These are phyloP conservation scores for Umbelopsis sp. DNA, from an alignment of 192 early-diverging fungal genomes.

Conservation along the genomic window DNA sequence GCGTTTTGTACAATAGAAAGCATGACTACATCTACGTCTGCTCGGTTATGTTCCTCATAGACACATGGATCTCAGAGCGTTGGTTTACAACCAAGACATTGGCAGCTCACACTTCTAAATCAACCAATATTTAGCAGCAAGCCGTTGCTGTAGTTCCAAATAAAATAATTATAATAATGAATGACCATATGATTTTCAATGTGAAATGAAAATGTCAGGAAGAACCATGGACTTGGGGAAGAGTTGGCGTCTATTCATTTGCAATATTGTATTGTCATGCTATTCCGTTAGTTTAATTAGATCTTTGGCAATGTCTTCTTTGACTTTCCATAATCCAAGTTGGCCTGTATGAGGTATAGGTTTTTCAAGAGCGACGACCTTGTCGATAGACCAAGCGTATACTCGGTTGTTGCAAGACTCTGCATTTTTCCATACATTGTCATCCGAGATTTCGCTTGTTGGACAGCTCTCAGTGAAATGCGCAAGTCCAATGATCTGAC, in stretches of 20 bases:
- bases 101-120: too few species aligned
- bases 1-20: not conserved
- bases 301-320: slow-evolving; percentile 12
- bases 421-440: slow-evolving; percentile 13
- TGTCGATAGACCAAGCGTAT: slow-evolving; percentile 11
- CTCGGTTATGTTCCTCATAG: too few species aligned
- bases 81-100: too few species aligned
- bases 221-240: too few species aligned
- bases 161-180: too few species aligned
- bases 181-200: too few species aligned
- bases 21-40: too few species aligned
- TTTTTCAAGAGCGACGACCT: not conserved
- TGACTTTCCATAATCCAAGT: slow-evolving; percentile 10
- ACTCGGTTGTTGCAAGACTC: slow-evolving; percentile 10
- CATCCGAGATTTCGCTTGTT: not conserved
- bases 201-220: too few species aligned
- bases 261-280: not conserved
- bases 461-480: not conserved
- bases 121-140: too few species aligned
- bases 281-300: not conserved
- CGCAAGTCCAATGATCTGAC: slow-evolving; percentile 9
- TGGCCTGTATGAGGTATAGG: not conserved
- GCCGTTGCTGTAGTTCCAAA: too few species aligned
- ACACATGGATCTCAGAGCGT: too few species aligned
- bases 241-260: not conserved